Conservation (phyloP, 805 yeast genomes). For the Priceomyces medius region DNA sequence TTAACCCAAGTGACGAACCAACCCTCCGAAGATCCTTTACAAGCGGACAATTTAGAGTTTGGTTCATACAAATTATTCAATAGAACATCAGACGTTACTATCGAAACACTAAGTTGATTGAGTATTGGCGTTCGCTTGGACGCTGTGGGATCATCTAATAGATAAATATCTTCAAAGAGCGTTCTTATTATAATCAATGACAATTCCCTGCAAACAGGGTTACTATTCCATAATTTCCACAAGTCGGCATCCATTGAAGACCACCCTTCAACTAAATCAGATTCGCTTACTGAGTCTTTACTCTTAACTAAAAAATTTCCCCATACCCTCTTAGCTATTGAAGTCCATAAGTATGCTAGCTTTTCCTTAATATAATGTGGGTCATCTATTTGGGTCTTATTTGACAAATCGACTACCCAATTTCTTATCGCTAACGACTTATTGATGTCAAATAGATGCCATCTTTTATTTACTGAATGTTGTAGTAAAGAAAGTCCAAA, state of each 20-base stretch:
- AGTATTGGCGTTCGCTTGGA: conserved; percentile 73
- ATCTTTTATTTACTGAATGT: conserved; percentile 61
- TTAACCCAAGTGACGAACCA: conserved; percentile 79
- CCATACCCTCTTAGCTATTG: conserved; percentile 89
- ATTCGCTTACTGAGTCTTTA: conserved; percentile 32
- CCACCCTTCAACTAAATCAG: conserved; percentile 71
- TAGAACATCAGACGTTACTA: conserved; percentile 69
- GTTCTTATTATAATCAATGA: conserved; percentile 78
- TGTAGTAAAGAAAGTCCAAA: conserved; percentile 83
- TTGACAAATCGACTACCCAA: conserved; percentile 82
- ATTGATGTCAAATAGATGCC: conserved; percentile 51
- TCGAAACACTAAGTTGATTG: conserved; percentile 79
- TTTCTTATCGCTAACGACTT: conserved; percentile 68
- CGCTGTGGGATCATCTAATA: conserved; percentile 90
- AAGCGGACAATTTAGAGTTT: conserved; percentile 58
- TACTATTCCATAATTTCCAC: conserved; percentile 69
- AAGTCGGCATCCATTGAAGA: conserved; percentile 78
- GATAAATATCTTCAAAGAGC: conserved; percentile 87
- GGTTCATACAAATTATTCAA: conserved; percentile 62
- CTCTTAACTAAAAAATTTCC: conserved; percentile 60
- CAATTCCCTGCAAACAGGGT: conserved; percentile 67
- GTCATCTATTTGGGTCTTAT: conserved; percentile 57
- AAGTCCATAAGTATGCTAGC: conserved; percentile 86
- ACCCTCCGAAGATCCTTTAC: conserved; percentile 74
- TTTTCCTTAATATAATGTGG: conserved; percentile 92